These are phyloP conservation scores for Olyra latifolia DNA, from an alignment of 176 grass and related monocot genomes.

Conservation along the genomic window DNA sequence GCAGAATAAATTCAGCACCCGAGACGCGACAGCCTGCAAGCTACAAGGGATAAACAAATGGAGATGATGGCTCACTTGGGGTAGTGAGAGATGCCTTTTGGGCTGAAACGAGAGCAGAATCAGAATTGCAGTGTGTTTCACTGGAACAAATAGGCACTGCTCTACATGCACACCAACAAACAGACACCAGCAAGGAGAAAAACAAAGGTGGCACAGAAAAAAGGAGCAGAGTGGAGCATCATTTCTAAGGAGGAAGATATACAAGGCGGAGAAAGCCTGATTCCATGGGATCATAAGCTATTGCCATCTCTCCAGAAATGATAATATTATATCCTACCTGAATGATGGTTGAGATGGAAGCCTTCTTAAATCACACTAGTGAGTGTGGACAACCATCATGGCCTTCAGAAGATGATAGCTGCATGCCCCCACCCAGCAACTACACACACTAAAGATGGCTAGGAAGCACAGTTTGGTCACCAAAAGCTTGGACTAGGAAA, in stretches of 20 bases:
- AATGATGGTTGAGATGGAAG: conserved; percentile 46
- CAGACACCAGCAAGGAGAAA: conserved; percentile 33
- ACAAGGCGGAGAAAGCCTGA: conserved; percentile 62
- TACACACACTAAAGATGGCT: conserved; percentile 25
- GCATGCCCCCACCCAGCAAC: conserved; percentile 46
- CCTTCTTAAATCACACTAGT: conserved; percentile 5
- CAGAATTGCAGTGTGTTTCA: conserved; percentile 28
- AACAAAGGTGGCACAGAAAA: not conserved
- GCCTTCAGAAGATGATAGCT: conserved; percentile 37
- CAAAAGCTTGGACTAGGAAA: not conserved
- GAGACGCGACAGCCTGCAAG: conserved; percentile 33
- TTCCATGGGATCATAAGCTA: conserved; percentile 59
- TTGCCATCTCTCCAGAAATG: conserved; percentile 33
- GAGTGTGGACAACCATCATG: conserved; percentile 44
- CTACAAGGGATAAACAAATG: conserved; percentile 37
- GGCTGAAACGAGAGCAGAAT: conserved; percentile 32
- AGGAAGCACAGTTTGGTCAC: not conserved
- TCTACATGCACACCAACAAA: conserved; percentile 52
- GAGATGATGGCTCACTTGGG: conserved; percentile 27
- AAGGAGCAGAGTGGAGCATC: conserved; percentile 51
- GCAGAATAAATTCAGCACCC: conserved; percentile 22
- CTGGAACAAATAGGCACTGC: conserved; percentile 34
- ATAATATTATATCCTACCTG: conserved; percentile 40
- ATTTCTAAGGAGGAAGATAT: conserved; percentile 59
- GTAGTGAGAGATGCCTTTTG: conserved; percentile 37